Evolutionary conservation across 225 moss, liverwort and hornwort species (phyloP).

Genomic region (Sphagnum contortum): DNA sequence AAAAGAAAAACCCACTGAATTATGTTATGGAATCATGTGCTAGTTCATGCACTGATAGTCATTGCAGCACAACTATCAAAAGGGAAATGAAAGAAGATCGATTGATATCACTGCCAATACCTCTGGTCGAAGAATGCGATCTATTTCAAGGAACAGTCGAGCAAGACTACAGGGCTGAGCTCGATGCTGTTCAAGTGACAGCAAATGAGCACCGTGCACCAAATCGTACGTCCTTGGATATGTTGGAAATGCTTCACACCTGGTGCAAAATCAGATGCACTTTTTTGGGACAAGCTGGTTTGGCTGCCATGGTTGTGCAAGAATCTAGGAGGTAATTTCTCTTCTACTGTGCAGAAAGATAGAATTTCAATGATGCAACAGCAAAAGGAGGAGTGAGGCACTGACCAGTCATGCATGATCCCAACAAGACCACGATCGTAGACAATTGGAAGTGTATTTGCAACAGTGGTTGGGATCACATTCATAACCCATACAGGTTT

Average conservation of each 20-base stretch:
- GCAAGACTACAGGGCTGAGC: slow-evolving; percentile 23
- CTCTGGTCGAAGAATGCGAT: slow-evolving; percentile 37
- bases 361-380: too few species aligned
- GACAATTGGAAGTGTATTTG: slow-evolving; percentile 28
- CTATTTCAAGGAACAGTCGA: slow-evolving; percentile 33
- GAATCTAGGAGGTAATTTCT: too few species aligned
- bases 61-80: too few species aligned
- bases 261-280: not conserved
- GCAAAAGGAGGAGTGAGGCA: not conserved
- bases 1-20: too few species aligned
- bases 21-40: too few species aligned
- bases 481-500: slow-evolving; percentile 48
- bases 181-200: slow-evolving; percentile 28
- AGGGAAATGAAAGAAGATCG: too few species aligned
- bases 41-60: too few species aligned
- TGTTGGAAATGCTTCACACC: slow-evolving; percentile 40
- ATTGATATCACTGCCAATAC: not conserved
- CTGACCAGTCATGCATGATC: slow-evolving; percentile 35
- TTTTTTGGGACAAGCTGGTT: not conserved
- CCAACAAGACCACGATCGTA: slow-evolving; percentile 43
- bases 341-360: too few species aligned
- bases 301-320: not conserved
- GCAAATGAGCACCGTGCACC: slow-evolving; percentile 25
- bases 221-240: slow-evolving; percentile 44
- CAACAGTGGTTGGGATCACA: slow-evolving; percentile 29